Percentiles rank a stretch among this genome's conserved stretches.
Conservation (phyloP, 108 stramenopile genomes). For the Nitzschia sp. region DNA sequence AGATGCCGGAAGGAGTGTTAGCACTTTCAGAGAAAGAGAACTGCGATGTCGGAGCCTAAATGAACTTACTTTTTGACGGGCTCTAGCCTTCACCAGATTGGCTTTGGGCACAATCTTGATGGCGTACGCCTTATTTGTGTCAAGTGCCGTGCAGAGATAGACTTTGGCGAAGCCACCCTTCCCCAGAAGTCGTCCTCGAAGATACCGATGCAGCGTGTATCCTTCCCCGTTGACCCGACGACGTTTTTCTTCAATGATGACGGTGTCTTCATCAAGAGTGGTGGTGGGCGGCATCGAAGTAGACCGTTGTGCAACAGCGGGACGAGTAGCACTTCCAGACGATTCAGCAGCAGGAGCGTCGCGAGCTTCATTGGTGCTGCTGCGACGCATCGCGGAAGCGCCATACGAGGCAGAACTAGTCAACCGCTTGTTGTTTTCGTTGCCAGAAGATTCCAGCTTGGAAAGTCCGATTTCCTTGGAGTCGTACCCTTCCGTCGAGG, state of each 20-base stretch:
- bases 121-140: conserved; percentile 84
- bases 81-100: conserved; percentile 85
- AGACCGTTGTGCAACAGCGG: conserved; percentile 10
- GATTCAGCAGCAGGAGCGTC: conserved; percentile 3
- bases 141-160: conserved; percentile 81
- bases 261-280: conserved; percentile 27
- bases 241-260: conserved; percentile 78
- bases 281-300: conserved; percentile 2
- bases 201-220: conserved; percentile 80
- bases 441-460: conserved; percentile 35
- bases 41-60: neutral
- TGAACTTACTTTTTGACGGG: conserved; percentile 86
- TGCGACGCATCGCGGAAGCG: neutral
- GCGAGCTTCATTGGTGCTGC: conserved; percentile 14
- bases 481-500: conserved; percentile 35
- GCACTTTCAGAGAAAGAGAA: neutral
- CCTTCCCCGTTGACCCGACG: conserved; percentile 78
- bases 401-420: conserved; percentile 24
- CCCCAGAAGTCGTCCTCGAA: conserved; percentile 81
- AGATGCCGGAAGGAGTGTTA: conserved; percentile 4
- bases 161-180: conserved; percentile 96
- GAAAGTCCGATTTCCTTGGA: conserved; percentile 38
- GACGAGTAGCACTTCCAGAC: neutral
- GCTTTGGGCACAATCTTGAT: conserved; percentile 94
- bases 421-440: conserved; percentile 37